A percentile compares a stretch with the other conserved stretches of the same genome.
phyloP scores from a whole-genome alignment of 306 rosid genomes.

The Dalbergia cochinchinensis region DNA sequence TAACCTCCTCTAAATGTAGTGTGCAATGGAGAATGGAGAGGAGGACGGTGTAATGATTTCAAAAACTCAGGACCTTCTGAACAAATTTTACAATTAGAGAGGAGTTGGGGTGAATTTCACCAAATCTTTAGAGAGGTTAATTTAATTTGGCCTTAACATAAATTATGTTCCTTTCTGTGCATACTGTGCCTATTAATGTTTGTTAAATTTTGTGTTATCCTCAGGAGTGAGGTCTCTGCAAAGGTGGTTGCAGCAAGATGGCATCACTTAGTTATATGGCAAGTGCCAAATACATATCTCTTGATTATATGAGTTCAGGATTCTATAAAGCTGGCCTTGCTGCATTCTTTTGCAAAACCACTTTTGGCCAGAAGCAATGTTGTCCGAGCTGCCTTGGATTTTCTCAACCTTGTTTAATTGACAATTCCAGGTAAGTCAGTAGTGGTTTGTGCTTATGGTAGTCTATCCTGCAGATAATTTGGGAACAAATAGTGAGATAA shows the following conservation, averaged over 20 bases:
- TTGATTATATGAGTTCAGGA: slow-evolving; percentile 45
- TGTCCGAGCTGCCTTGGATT: slow-evolving; percentile 47
- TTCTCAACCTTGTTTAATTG: slow-evolving; percentile 51
- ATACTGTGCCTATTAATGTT: slow-evolving; percentile 18
- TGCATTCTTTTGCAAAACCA: slow-evolving; percentile 49
- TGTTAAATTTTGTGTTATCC: slow-evolving; percentile 32
- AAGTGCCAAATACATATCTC: slow-evolving; percentile 46
- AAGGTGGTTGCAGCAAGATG: slow-evolving; percentile 51
- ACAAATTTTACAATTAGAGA: too few relatives aligned
- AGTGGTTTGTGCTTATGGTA: slow-evolving; percentile 11
- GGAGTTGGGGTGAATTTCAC: too few relatives aligned
- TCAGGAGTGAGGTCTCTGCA: slow-evolving; percentile 45
- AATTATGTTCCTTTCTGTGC: not conserved
- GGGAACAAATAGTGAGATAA: not conserved
- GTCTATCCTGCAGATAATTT: slow-evolving; percentile 7
- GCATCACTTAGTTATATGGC: slow-evolving; percentile 43
- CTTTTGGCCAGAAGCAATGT: slow-evolving; percentile 45
- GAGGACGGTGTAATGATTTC: too few relatives aligned
- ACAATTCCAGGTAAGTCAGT: slow-evolving; percentile 68
- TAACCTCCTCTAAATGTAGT: too few relatives aligned
- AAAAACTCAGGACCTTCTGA: too few relatives aligned
- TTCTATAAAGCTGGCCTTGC: slow-evolving; percentile 42
- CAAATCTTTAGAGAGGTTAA: too few relatives aligned
- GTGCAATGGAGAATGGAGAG: too few relatives aligned
- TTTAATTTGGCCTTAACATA: too few relatives aligned